phyloP scores from a whole-genome alignment of 2,329 filamentous ascomycete genomes.

The Raffaelea albimanens region DNA sequence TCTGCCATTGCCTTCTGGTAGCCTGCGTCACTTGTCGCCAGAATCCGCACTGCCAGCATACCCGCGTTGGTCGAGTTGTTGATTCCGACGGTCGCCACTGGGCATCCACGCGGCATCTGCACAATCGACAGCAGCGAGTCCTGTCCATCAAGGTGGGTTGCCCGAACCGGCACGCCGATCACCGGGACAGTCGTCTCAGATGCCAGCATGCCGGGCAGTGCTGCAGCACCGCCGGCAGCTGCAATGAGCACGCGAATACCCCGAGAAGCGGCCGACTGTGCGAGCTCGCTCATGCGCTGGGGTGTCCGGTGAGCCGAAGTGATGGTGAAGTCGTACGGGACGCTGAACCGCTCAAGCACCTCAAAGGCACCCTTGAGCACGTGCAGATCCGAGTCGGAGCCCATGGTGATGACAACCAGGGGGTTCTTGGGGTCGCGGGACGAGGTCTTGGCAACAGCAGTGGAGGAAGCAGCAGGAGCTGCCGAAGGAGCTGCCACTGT shows the following conservation, averaged over 20 bases:
- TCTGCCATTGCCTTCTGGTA: constrained; percentile 44
- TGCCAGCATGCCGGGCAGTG: constrained; percentile 66
- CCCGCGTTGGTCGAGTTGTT: constrained; percentile 69
- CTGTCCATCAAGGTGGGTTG: constrained; percentile 60
- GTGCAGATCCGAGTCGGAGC: constrained; percentile 67
- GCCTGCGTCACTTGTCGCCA: constrained; percentile 29
- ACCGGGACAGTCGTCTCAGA: constrained; percentile 64
- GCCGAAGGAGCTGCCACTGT: constrained; percentile 1
- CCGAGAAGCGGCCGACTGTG: constrained; percentile 49
- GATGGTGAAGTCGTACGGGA: constrained; percentile 64
- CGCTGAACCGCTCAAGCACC: constrained; percentile 58
- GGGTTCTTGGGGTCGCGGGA: constrained; percentile 29
- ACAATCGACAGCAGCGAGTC: constrained; percentile 66
- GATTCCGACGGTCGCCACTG: constrained; percentile 68
- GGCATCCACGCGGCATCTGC: constrained; percentile 64
- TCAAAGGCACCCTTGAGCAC: constrained; percentile 58
- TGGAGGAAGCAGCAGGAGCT: neutral
- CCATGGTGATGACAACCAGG: constrained; percentile 72
- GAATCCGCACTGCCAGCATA: constrained; percentile 8
- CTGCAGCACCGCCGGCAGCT: constrained; percentile 64
- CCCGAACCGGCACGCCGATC: constrained; percentile 70
- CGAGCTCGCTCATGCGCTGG: constrained; percentile 58
- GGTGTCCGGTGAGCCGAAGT: constrained; percentile 75
- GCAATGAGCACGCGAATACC: constrained; percentile 69
- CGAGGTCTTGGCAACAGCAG: constrained; percentile 1